These are phyloP conservation scores for Nemania bipapillata DNA, from an alignment of 2,329 filamentous ascomycete species.

Conservation along the genomic window DNA sequence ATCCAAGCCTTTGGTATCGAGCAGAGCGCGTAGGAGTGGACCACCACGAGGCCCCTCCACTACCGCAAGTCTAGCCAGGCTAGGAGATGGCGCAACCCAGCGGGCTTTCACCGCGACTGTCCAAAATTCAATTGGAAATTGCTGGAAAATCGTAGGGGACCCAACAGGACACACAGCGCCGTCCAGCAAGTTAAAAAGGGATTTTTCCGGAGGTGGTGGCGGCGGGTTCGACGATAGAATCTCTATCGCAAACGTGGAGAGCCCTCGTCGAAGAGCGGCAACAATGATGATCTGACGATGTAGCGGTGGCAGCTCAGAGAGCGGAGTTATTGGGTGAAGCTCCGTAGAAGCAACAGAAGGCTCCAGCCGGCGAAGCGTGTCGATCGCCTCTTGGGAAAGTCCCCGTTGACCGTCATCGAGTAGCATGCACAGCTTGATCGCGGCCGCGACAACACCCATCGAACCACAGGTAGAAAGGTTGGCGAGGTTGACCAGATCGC, in stretches of 20 bases:
- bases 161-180: constrained; percentile 7
- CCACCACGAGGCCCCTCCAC: background rate
- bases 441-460: constrained; percentile 31
- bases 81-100: constrained; percentile 26
- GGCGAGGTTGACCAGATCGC: constrained; percentile 26
- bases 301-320: constrained; percentile 21
- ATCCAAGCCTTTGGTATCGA: constrained; percentile 23
- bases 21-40: constrained; percentile 20
- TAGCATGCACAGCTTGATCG: constrained; percentile 32
- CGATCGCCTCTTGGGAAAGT: constrained; percentile 19
- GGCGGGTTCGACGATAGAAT: constrained; percentile 15
- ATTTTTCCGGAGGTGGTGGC: constrained; percentile 19
- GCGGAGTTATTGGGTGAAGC: background rate
- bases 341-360: background rate
- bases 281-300: constrained; percentile 24
- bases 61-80: background rate
- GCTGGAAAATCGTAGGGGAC: background rate
- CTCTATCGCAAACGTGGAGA: constrained; percentile 20
- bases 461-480: constrained; percentile 25
- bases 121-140: constrained; percentile 24
- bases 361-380: constrained; percentile 23
- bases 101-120: constrained; percentile 14
- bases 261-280: constrained; percentile 24
- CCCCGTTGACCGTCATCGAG: background rate
- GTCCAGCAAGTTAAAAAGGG: constrained; percentile 24